A percentile compares a stretch with the other conserved stretches of the same genome.
These are phyloP conservation scores for Citrus hindsii DNA, from an alignment of 345 rosid species.

Conservation along the genomic window DNA sequence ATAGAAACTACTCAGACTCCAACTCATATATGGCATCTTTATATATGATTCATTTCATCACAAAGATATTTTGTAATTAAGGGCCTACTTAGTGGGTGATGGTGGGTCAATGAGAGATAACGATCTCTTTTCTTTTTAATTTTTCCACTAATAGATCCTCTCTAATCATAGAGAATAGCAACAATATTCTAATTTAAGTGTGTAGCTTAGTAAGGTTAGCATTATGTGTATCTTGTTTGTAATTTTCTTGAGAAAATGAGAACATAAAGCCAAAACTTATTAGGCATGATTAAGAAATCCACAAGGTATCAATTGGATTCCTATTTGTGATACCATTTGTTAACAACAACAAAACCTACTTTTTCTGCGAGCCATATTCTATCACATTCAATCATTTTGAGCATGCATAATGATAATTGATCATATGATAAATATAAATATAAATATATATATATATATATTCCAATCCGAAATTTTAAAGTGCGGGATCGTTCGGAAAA, in stretches of 20 bases:
- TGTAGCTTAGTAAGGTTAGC: slow-evolving; percentile 9
- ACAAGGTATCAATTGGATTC: slow-evolving; percentile 9
- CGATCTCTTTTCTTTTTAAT: not conserved
- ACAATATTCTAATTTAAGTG: slow-evolving; percentile 16
- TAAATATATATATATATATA: no score
- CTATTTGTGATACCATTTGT: not conserved
- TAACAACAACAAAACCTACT: not conserved
- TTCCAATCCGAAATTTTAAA: no score
- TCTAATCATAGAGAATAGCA: slow-evolving; percentile 1
- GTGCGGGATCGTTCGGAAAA: no score
- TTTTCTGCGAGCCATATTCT: not conserved
- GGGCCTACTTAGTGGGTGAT: slow-evolving; percentile 12
- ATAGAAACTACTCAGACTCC: slow-evolving; percentile 18
- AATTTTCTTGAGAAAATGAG: slow-evolving; percentile 7
- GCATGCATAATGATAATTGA: not conserved
- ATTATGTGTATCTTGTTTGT: slow-evolving; percentile 9
- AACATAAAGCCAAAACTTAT: not conserved
- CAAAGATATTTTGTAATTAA: not conserved
- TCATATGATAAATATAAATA: not conserved
- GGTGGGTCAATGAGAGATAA: slow-evolving; percentile 27
- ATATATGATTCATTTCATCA: slow-evolving; percentile 12
- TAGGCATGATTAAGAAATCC: slow-evolving; percentile 4
- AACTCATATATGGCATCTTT: slow-evolving; percentile 6
- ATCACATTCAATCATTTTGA: not conserved
- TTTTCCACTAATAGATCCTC: slow-evolving; percentile 18